Conservation (phyloP, 805 yeast species). For the Saturnispora bothae region DNA sequence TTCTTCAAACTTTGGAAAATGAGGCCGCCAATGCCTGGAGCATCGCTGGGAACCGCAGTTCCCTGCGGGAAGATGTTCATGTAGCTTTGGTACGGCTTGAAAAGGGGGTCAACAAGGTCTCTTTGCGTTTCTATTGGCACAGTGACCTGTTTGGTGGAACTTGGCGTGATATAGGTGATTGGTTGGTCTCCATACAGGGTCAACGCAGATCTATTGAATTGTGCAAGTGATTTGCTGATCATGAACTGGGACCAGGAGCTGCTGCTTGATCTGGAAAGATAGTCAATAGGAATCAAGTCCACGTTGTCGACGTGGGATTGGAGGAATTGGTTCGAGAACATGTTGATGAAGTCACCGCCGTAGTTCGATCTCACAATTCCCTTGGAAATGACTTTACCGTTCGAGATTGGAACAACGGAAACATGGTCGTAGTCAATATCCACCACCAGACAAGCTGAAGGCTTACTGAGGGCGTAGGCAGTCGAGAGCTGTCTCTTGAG, state of each 20-base stretch:
- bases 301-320: conserved; percentile 14
- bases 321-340: conserved; percentile 45
- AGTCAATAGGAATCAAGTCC: conserved; percentile 11
- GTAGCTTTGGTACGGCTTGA: conserved; percentile 47
- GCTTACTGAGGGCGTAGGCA: conserved; percentile 65
- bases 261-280: not conserved
- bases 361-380: conserved; percentile 57
- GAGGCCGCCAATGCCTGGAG: conserved; percentile 39
- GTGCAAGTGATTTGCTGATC: conserved; percentile 25
- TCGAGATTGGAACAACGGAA: conserved; percentile 66
- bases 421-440: conserved; percentile 68
- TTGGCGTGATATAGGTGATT: conserved; percentile 27
- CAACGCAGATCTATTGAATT: conserved; percentile 4
- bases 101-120: conserved; percentile 52
- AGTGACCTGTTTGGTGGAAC: conserved; percentile 33
- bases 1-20: conserved; percentile 35
- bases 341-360: conserved; percentile 78
- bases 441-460: conserved; percentile 63
- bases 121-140: conserved; percentile 2
- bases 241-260: conserved; percentile 6
- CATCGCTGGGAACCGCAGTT: conserved; percentile 32
- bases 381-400: conserved; percentile 60
- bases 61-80: conserved; percentile 11
- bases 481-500: conserved; percentile 70
- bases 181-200: conserved; percentile 7